Conservation (phyloP, 768 basidiomycete genomes). For the Psilocybe cubensis region DNA sequence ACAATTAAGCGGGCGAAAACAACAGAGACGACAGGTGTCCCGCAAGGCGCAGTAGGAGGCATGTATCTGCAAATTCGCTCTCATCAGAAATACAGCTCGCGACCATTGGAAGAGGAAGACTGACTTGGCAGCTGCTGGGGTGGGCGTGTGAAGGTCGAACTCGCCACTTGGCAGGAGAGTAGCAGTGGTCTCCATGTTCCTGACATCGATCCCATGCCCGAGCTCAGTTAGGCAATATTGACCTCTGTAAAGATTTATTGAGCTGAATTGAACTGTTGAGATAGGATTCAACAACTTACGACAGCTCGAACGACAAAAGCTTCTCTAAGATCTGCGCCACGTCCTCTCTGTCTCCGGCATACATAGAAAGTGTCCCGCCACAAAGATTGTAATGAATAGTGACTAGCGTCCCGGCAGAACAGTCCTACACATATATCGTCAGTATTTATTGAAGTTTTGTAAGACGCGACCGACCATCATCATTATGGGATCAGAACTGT, state of each 20-base stretch:
- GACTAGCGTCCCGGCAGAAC: background rate
- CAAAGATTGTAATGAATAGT: constrained; percentile 6
- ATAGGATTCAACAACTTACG: background rate
- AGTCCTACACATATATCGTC: background rate
- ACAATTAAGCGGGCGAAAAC: background rate
- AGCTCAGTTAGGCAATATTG: background rate
- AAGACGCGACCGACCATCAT: background rate
- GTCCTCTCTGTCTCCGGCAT: background rate
- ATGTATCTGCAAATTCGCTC: background rate
- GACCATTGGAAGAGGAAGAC: background rate
- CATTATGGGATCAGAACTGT: constrained; percentile 4
- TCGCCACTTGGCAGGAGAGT: background rate
- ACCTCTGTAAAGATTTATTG: background rate
- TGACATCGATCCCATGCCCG: background rate
- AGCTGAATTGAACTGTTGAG: background rate
- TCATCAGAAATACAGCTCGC: background rate
- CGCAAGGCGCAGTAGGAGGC: background rate
- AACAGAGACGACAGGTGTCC: background rate
- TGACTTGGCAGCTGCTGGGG: background rate
- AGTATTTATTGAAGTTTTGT: background rate
- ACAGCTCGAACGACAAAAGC: constrained; percentile 2
- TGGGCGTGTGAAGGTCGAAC: constrained; percentile 1
- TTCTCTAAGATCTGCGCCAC: background rate
- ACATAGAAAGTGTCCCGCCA: background rate
- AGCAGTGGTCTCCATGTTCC: background rate